Percentiles rank a stretch among this genome's conserved stretches.
Evolutionary conservation across 2,329 filamentous ascomycete species (phyloP).

Genomic region (Saccharata proteae): DNA sequence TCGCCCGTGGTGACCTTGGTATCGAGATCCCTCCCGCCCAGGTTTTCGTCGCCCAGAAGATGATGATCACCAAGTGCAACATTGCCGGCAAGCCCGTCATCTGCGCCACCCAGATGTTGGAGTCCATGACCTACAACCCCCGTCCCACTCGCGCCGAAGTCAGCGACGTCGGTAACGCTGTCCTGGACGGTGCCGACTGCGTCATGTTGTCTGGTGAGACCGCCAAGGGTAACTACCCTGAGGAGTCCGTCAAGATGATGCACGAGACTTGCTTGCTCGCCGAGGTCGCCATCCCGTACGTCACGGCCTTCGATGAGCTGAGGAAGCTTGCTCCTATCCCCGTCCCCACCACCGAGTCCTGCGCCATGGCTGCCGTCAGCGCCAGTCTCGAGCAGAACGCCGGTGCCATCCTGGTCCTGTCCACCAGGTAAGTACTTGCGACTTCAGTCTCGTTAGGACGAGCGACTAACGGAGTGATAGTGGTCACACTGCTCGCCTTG

Average conservation of each 20-base stretch:
- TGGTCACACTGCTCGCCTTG: conserved; percentile 82
- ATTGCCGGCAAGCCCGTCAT: conserved; percentile 97
- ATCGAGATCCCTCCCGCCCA: conserved; percentile 98
- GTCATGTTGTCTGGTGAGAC: conserved; percentile 99
- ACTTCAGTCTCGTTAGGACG: too few species aligned
- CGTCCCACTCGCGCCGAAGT: conserved; percentile 96
- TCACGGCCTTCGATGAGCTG: conserved; percentile 93
- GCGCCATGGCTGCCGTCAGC: conserved; percentile 92
- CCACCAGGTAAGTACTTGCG: conserved; percentile 65
- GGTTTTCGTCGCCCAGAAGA: conserved; percentile 99
- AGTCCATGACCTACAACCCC: conserved; percentile 99
- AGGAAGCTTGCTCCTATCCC: conserved; percentile 72
- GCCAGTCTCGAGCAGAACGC: conserved; percentile 94
- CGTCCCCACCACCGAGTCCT: conserved; percentile 80
- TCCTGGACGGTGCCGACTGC: conserved; percentile 95
- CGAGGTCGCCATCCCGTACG: conserved; percentile 94
- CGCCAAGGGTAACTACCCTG: conserved; percentile 91
- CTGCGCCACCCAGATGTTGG: conserved; percentile 98
- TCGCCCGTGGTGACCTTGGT: conserved; percentile 93
- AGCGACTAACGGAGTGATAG: conserved; percentile 30
- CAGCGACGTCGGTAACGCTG: conserved; percentile 94
- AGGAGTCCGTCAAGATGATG: conserved; percentile 93
- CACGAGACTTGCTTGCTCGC: conserved; percentile 93
- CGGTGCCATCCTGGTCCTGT: conserved; percentile 89
- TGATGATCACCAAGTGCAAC: conserved; percentile 99